phyloP scores from a whole-genome alignment of 768 basidiomycete genomes.

The Lentinula boryana region DNA sequence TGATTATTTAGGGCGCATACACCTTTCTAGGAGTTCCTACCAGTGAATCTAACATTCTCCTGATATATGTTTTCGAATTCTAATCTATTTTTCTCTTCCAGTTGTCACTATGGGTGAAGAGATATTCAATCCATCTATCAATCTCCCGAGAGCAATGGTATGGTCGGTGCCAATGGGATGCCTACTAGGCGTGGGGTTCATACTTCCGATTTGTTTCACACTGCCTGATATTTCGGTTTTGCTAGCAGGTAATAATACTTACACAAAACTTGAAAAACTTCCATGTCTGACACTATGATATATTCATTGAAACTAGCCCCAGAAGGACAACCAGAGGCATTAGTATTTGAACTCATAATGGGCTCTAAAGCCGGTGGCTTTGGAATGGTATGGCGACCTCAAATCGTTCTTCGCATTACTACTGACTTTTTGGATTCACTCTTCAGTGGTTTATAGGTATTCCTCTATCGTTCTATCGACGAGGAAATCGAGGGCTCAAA shows the following conservation, averaged over 20 bases:
- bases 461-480: conserved; percentile 8
- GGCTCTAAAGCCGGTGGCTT: conserved; percentile 58
- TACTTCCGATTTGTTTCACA: conserved; percentile 62
- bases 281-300: background rate
- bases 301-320: background rate
- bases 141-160: conserved; percentile 50
- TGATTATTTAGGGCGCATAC: background rate
- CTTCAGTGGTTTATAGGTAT: conserved; percentile 36
- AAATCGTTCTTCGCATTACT: background rate
- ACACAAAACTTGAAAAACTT: background rate
- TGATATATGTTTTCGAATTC: background rate
- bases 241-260: conserved; percentile 34
- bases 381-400: conserved; percentile 40
- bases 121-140: conserved; percentile 48
- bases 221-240: conserved; percentile 51
- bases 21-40: background rate
- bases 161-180: conserved; percentile 49
- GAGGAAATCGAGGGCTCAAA: conserved; percentile 3
- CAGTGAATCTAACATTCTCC: background rate
- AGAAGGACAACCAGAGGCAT: conserved; percentile 51
- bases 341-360: conserved; percentile 59
- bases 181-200: conserved; percentile 44
- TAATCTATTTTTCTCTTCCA: conserved; percentile 11
- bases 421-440: background rate
- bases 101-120: conserved; percentile 67